Evolutionary conservation across 148 eudicot genomes (phyloP).

Genomic region (Rhododendron molle): DNA sequence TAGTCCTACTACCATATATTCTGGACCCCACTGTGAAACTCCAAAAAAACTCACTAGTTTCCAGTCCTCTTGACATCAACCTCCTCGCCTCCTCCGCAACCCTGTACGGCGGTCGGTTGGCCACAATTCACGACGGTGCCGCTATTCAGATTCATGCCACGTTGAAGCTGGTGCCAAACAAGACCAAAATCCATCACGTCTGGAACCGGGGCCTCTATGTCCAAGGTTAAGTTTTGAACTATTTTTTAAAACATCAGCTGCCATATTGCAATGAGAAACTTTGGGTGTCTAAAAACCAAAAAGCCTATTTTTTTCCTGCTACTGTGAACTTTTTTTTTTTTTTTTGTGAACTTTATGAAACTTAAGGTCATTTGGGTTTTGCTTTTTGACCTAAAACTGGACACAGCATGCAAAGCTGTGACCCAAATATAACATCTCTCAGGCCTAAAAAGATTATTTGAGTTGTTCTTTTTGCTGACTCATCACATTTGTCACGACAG

Average conservation of each 20-base stretch:
- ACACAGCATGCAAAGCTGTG: background rate
- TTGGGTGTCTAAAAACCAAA: background rate
- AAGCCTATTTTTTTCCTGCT: background rate
- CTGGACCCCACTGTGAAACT: conserved; percentile 77
- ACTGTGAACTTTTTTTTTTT: background rate
- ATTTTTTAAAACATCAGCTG: background rate
- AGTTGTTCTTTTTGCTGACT: background rate
- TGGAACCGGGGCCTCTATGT: conserved; percentile 96
- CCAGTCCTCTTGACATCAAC: conserved; percentile 72
- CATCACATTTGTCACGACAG: background rate
- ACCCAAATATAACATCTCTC: background rate
- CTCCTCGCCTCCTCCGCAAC: conserved; percentile 67
- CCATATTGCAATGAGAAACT: background rate
- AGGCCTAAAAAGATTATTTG: background rate
- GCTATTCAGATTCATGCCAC: conserved; percentile 67
- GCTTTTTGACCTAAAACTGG: background rate
- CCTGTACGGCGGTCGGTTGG: conserved; percentile 81
- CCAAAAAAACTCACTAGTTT: conserved; percentile 56
- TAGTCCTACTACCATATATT: conserved; percentile 71
- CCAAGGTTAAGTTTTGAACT: conserved; percentile 41
- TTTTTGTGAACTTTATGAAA: background rate
- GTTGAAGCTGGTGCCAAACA: conserved; percentile 55
- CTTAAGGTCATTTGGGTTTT: background rate
- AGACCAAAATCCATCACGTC: conserved; percentile 61
- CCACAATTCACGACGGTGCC: conserved; percentile 83